Base-by-base conservation (phyloP, 805 yeast species). In the Hyphopichia homilentoma region DNA sequence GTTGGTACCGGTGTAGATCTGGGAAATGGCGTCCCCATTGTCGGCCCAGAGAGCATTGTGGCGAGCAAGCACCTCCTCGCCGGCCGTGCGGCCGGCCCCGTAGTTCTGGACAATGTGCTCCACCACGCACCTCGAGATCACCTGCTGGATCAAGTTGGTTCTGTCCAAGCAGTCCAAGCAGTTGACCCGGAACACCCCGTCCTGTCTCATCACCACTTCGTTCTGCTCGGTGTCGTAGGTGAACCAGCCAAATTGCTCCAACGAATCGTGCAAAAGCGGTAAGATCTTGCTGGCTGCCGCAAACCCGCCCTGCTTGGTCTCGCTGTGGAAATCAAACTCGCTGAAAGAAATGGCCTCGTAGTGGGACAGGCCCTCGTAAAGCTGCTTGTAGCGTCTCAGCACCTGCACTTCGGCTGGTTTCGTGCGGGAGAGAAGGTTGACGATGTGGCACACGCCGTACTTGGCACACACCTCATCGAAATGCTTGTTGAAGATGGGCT, bases 151-250 rank as follows among this genome's bases (percentile, higher is more conserved):
- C 47, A 93, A 71, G 51, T 93, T 93, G 2, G 98, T 93, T 53
- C 98, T 70, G 54, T 93, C 98, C 32, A 93, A 67, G 60, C 98
- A 93, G 36, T 56, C 98, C 42, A 93, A 70, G 61, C 98, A 93
- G 54, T 93, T 93, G 6, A 94, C 84, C 44, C 98, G 68, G 55
- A 94, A 90, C 7, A 88, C 79, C 32, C 99, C 99, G 34, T 77
- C 74, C 56, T 93, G 99, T 48, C 85, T 82, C 13, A 84, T 74
- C 1, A 83, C 61, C 2, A 72, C 68, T 47, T 77, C 76, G 2
- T 66, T 64, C 3, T 64, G 66, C 7, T 59, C 58, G 2, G 76
- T 65, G 53, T 89, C 94, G 50, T 74, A 83, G 28, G 82, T 72
- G 52, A 77, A 90, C 68, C 84, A 93, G 1, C 95, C 96, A 58